A percentile compares a stretch with the other conserved stretches of the same genome.
Conservation (phyloP, 2,329 filamentous ascomycete species). For the Lasiodiplodia gonubiensis region DNA sequence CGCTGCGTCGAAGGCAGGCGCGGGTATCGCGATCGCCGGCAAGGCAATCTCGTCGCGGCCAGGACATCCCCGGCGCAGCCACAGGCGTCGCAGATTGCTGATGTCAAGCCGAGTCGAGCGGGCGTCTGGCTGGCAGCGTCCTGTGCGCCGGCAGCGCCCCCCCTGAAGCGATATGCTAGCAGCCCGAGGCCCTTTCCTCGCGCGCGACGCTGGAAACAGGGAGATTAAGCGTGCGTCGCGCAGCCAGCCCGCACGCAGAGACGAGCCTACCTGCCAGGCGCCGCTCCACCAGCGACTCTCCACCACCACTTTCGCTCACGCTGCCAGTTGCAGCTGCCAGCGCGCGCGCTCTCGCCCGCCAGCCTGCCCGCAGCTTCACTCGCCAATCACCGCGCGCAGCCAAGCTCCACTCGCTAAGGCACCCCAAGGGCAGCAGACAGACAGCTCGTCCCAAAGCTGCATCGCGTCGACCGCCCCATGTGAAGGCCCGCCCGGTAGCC, state of each 20-base stretch:
- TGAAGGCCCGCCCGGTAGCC: slow-evolving; percentile 25
- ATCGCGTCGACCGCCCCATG: slow-evolving; percentile 26
- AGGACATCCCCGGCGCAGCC: slow-evolving; percentile 24
- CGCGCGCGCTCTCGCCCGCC: slow-evolving; percentile 8
- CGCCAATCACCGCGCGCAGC: slow-evolving; percentile 26
- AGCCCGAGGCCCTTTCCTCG: slow-evolving; percentile 22
- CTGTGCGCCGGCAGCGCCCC: slow-evolving; percentile 21
- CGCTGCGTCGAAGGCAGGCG: neutral
- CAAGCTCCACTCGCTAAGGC: slow-evolving; percentile 28
- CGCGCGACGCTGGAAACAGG: slow-evolving; percentile 21
- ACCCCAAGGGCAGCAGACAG: slow-evolving; percentile 22
- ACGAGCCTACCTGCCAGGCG: slow-evolving; percentile 18
- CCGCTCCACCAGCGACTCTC: slow-evolving; percentile 17
- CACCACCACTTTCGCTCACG: slow-evolving; percentile 22
- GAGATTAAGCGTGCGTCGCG: slow-evolving; percentile 24
- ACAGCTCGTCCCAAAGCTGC: slow-evolving; percentile 23
- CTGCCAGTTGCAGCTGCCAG: slow-evolving; percentile 21
- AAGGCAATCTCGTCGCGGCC: slow-evolving; percentile 25
- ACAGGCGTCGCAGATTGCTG: slow-evolving; percentile 27
- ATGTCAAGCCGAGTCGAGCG: slow-evolving; percentile 25
- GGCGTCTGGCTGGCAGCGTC: slow-evolving; percentile 16
- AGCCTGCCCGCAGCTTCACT: slow-evolving; percentile 8
- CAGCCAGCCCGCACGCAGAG: slow-evolving; percentile 20
- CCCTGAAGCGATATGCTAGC: slow-evolving; percentile 21
- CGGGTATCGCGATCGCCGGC: slow-evolving; percentile 26